Evolutionary conservation across 75 land plant species (phyloP), one percentile per base, ranked within the genome.

Genomic region (Selaginella moellendorffii): DNA sequence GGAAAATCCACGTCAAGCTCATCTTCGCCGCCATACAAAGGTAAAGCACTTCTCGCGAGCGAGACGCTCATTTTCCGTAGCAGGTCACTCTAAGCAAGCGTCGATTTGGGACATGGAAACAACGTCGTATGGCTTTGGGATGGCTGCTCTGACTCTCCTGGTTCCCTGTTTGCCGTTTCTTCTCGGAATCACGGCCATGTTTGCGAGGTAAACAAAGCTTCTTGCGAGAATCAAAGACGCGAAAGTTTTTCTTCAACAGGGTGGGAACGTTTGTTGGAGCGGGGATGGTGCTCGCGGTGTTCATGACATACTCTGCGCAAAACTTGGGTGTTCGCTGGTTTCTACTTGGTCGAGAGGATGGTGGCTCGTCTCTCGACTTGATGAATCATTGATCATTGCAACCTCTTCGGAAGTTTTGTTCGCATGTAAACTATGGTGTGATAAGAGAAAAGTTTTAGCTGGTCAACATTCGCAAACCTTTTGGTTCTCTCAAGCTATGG

Each of bases 101-200:
- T 73, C 78, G 68, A 14, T 31, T 54, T n/a, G 61, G 75, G 87
- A 93, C 64, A 14, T 26, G 28, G 72, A 68, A 42, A 52, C 78
- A 20, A 71, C 75, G 69, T 69, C 60, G 52, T 93, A 82, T 71
- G 78, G 85, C 19, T 24, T 77, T 29, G 81, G 79, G 26, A 84
- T 82, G 83, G 87, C 85, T 54, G 42, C 79, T 67, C 61, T 89
- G 30, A 90, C 96, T 9, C 29, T 89, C 31, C 66, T 71, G 31
- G 77, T 68, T 18, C 96, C 96, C 56, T 81, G 80, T 21, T 65
- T 93, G 58, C 99, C 99, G 22, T 73, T 65, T 61, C 1, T 89
- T n/a, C 72, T 93, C 28, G 99, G 99, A 2, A 72, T 86, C 8
- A 80, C 85, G 54, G 87, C 99, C 31, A 72, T 93, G 26, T 89